Base-by-base conservation (phyloP, 2,329 filamentous ascomycete species). In the Aspergillus sp. region DNA sequence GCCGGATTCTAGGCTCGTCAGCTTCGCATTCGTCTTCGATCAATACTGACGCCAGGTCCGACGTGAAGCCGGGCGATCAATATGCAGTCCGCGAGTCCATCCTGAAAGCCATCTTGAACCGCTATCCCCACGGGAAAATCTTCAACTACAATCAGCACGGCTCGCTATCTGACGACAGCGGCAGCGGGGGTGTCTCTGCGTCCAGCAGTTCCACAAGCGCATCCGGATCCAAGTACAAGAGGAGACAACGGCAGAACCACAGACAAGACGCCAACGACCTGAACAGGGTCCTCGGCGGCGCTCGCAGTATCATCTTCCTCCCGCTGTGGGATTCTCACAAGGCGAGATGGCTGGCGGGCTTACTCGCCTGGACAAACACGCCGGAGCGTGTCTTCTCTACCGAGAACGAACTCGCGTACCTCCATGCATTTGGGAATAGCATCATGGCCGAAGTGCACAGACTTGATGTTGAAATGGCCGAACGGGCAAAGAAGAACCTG, bases 321-420 rank as follows among this genome's bases (percentile, higher is more conserved):
- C 69, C 69, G 1, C 47, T 71, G 7, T 71, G 69, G 69, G 67
- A 71, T 50, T 70, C 62, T 8, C 63, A 67, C 23, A 64, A 63
- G 35, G 52, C 58, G 7, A 58, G 66, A 21, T 71, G 68, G 68
- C 67, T 65, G 23, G 60, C 69, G 1, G 63, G 59, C 8, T 51
- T 37, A 27, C 17, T 70, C 8, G 57, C 55, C 2, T 71, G 69
- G 68, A 62, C 65, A n/a, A 59, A 51, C 6, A 37, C 41, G 9
- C 59, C 61, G 0, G 56, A 60, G 15, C 62, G 66, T 24, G 62
- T 63, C 19, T 55, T 64, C 6, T 65, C 61, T 3, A 54, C 58
- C 4, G 55, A 61, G 8, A 62, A 62, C 44, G 69, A 70, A 19
- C 33, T 70, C 24, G 51, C 59, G 1, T 69, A 66, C 23, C 27